Base-by-base conservation (phyloP, 2,329 filamentous ascomycete species). In the Lecanicillium sp. region DNA sequence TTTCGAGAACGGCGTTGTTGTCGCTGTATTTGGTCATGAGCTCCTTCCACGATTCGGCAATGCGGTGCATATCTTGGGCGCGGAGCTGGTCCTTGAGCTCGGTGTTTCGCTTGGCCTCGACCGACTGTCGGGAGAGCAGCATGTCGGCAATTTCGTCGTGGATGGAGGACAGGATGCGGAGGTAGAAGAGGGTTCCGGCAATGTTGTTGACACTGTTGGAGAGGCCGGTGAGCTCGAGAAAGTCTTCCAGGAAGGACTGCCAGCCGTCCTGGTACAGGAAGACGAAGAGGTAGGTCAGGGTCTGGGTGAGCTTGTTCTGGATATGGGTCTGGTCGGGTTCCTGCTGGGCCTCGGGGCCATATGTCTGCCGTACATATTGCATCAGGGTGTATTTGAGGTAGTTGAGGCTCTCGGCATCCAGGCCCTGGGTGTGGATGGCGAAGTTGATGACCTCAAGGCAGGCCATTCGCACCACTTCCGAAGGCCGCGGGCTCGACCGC, bases 141-240 rank as follows among this genome's bases (percentile, higher is more conserved):
- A 92, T 81, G 64, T 98, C 92, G 46, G 90, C 92, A 54, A 98
- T 96, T 61, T 98, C 92, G 53, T 98, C 92, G 56, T 98, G 92
- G 33, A 98, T 82, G 25, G 89, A 92, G 48, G 82, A 77, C 33
- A 97, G 73, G 46, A 96, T 79, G 37, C 90, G 84, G 40, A 98
- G 74, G 63, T 96, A 97, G 51, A 98, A 78, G 25, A 89, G 69
- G 34, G 92, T 84, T 4, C 87, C 90, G 2, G 74, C 59, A 28
- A 79, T 63, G 56, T 94, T 95, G 56, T 87, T 79, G 36, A 70
- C 66, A 48, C 76, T 77, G 46, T 77, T 73, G 17, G 74, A 68
- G 19, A 72, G 64, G 43, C 74, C 76, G 6, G 89, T 87, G 49
- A 98, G 64, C 42, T 74, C 73, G 45, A 92, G 70, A 50, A 97